These are phyloP conservation scores for Diaporthe citri DNA, from an alignment of 2,329 filamentous ascomycete species.

Conservation along the genomic window DNA sequence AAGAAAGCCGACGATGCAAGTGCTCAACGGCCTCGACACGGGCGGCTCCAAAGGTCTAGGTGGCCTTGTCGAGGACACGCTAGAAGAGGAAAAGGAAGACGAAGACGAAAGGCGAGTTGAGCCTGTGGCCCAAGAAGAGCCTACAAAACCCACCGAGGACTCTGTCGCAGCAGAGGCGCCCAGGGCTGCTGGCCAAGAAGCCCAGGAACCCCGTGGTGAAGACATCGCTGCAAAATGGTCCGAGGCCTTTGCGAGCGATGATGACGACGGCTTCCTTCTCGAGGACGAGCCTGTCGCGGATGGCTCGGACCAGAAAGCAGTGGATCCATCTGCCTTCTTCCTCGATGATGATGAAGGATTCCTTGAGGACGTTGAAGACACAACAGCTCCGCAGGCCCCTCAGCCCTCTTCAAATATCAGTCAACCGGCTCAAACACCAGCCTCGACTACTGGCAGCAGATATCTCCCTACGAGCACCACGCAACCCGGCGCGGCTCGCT, in stretches of 20 bases:
- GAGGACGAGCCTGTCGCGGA: slow-evolving; percentile 62
- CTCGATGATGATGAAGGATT: slow-evolving; percentile 90
- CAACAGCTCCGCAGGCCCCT: slow-evolving; percentile 47
- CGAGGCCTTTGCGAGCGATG: slow-evolving; percentile 82
- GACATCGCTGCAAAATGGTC: slow-evolving; percentile 87
- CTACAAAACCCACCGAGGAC: slow-evolving; percentile 31
- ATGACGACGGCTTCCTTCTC: slow-evolving; percentile 72
- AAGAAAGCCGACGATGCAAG: slow-evolving; percentile 78
- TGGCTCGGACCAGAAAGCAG: slow-evolving; percentile 54
- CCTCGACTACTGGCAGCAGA: slow-evolving; percentile 49
- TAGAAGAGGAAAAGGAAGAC: slow-evolving; percentile 49
- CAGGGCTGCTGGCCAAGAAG: slow-evolving; percentile 42
- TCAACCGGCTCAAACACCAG: slow-evolving; percentile 42
- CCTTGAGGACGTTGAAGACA: slow-evolving; percentile 75
- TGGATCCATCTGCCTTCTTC: slow-evolving; percentile 76
- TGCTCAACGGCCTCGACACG: slow-evolving; percentile 65
- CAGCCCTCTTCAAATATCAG: slow-evolving; percentile 45
- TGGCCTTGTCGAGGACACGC: slow-evolving; percentile 47
- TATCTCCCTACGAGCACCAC: slow-evolving; percentile 49
- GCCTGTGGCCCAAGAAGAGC: slow-evolving; percentile 34
- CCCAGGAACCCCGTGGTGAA: slow-evolving; percentile 56
- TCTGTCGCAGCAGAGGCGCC: slow-evolving; percentile 45
- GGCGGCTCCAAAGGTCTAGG: slow-evolving; percentile 44
- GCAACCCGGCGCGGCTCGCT: slow-evolving; percentile 44
- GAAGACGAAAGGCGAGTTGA: slow-evolving; percentile 42